Conservation (phyloP, 805 yeast genomes). For the Metschnikowia rubicola region DNA sequence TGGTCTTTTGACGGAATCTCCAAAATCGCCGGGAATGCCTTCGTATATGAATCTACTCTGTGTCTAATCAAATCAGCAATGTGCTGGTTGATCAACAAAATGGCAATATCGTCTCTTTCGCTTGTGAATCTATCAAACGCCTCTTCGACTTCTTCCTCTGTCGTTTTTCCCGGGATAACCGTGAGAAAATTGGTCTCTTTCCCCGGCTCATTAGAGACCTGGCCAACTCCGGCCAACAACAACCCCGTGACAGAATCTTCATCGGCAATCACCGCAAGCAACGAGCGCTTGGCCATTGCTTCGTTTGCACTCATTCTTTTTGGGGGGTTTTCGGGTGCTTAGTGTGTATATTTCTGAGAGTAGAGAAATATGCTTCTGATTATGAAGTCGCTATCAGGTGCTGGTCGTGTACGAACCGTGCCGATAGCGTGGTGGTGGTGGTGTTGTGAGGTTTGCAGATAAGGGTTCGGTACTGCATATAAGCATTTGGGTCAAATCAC, state of each 20-base stretch:
- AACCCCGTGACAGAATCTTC: slow-evolving; percentile 97
- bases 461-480: too few relatives aligned
- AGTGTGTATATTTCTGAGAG: too few relatives aligned
- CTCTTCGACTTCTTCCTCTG: slow-evolving; percentile 67
- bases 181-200: slow-evolving; percentile 80
- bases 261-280: slow-evolving; percentile 93
- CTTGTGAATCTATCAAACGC: slow-evolving; percentile 74
- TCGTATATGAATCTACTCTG: slow-evolving; percentile 76
- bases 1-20: slow-evolving; percentile 98
- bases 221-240: slow-evolving; percentile 93
- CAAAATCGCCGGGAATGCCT: slow-evolving; percentile 92
- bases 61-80: slow-evolving; percentile 86
- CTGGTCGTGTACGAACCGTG: too few relatives aligned
- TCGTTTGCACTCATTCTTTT: slow-evolving; percentile 27
- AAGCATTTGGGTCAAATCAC: too few relatives aligned
- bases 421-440: too few relatives aligned
- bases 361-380: too few relatives aligned
- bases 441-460: too few relatives aligned
- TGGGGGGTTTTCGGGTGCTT: too few relatives aligned
- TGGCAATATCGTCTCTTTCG: slow-evolving; percentile 84
- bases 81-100: slow-evolving; percentile 89
- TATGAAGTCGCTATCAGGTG: too few relatives aligned
- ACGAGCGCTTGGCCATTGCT: slow-evolving; percentile 63
- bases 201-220: slow-evolving; percentile 58
- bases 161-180: slow-evolving; percentile 70